Conservation (phyloP, 306 rosid species). For the Phaseolus lunatus region DNA sequence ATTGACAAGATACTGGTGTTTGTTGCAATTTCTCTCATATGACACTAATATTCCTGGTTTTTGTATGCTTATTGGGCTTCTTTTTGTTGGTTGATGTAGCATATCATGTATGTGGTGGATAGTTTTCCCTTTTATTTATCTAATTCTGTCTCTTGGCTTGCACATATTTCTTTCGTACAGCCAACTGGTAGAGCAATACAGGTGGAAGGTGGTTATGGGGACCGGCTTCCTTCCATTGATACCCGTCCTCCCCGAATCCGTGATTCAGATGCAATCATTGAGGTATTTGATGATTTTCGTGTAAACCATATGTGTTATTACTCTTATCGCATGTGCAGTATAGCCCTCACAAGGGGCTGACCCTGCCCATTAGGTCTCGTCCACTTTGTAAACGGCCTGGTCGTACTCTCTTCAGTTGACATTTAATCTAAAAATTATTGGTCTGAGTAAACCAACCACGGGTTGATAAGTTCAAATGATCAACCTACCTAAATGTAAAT, state of each 20-base stretch:
- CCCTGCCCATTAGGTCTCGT: no score
- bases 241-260: constrained; percentile 94
- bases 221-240: constrained; percentile 95
- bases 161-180: constrained; percentile 54
- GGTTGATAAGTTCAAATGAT: no score
- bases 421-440: no score
- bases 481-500: no score
- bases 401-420: no score
- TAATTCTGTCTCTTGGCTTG: constrained; percentile 10
- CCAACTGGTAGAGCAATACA: constrained; percentile 99
- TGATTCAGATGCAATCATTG: constrained; percentile 98
- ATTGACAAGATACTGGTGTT: not conserved
- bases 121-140: constrained; percentile 28
- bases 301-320: constrained; percentile 16
- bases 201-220: constrained; percentile 97
- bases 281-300: constrained; percentile 65
- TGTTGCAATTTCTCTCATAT: not conserved
- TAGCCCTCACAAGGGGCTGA: not conserved
- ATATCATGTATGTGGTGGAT: constrained; percentile 31
- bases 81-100: constrained; percentile 38
- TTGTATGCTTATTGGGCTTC: constrained; percentile 14
- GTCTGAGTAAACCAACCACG: no score
- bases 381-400: no score
- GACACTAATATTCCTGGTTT: constrained; percentile 27
- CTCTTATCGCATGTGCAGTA: constrained; percentile 9